Evolutionary conservation across 352 stramenopile species (phyloP), one percentile per base, ranked within the genome.

Genomic region (Phytophthora citricola): DNA sequence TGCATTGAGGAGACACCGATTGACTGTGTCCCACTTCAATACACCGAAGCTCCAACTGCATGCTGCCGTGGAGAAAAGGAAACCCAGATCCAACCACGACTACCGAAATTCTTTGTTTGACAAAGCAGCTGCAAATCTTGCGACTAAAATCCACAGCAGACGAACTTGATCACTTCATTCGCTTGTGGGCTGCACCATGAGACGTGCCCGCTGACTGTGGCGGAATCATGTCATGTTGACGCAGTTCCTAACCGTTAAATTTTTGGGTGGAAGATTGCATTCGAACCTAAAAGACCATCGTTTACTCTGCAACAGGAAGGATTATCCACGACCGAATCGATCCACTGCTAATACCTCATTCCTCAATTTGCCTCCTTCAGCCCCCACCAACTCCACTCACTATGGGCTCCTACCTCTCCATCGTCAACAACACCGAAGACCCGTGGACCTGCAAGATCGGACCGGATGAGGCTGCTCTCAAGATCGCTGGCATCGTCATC

Each of bases 371-470:
- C 56, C 17, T 43, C 17, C 22, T 10, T 8, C 10, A n/a, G 27
- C 6, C 4, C 44, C 15, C 9, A 9, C 32, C 17, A 22, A 24
- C 24, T 48, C 27, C 51, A 22, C 17, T 26, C 29, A 48, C 5
- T 29, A 62, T 50, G 36, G 41, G 47, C 27, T 78, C 1, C 77
- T 80, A 78, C 56, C 66, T 83, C 40, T 81, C 75, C 17, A 80
- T 83, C 64, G 61, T 64, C 48, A 83, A 83, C 69, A 76, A 83
- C 63, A 83, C 75, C 2, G 32, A 63, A 1, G 63, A 83, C 58
- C 57, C 66, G 0, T 83, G 69, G 68, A 64, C 57, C 1, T 80
- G 72, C 59, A 83, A 76, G 60, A 76, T 83, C 34, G 75, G 71
- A 29, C 65, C 68, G 5, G 75, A 83, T 44, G 65, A 79, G 49